phyloP scores from a whole-genome alignment of 2,329 filamentous ascomycete species.

The Trichophaea hybrida region DNA sequence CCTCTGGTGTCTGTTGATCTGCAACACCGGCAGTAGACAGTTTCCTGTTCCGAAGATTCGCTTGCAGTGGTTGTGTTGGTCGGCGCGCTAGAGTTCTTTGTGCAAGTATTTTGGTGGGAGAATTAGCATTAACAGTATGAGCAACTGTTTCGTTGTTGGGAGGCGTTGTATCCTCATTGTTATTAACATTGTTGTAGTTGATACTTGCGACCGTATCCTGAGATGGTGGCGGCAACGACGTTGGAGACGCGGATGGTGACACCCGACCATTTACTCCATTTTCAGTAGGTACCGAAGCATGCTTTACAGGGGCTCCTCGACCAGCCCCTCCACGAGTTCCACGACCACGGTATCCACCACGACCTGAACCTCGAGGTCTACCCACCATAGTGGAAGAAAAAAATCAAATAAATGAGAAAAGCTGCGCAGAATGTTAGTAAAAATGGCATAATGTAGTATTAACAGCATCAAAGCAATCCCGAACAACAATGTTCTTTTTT shows the following conservation, averaged over 20 bases:
- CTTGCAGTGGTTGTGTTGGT: neutral
- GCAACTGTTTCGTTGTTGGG: no score
- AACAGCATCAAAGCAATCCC: neutral
- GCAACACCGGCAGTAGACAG: neutral
- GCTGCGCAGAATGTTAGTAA: neutral
- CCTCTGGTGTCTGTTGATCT: neutral
- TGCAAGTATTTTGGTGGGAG: neutral
- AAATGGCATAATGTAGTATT: neutral
- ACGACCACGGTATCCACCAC: neutral
- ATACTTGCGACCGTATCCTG: neutral
- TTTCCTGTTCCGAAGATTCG: neutral
- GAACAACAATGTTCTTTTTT: neutral
- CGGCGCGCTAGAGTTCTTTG: neutral
- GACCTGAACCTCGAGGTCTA: constrained; percentile 2
- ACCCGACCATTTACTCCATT: neutral
- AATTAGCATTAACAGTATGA: neutral
- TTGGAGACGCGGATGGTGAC: neutral
- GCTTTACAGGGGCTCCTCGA: neutral
- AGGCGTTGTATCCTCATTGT: no score
- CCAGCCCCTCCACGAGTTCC: neutral
- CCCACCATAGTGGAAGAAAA: neutral
- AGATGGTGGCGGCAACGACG: neutral
- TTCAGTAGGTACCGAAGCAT: neutral
- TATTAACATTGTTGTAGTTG: no score
- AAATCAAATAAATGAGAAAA: neutral